Base-by-base conservation (phyloP, 208 protist genomes). In the Trypanosoma cruzi region DNA sequence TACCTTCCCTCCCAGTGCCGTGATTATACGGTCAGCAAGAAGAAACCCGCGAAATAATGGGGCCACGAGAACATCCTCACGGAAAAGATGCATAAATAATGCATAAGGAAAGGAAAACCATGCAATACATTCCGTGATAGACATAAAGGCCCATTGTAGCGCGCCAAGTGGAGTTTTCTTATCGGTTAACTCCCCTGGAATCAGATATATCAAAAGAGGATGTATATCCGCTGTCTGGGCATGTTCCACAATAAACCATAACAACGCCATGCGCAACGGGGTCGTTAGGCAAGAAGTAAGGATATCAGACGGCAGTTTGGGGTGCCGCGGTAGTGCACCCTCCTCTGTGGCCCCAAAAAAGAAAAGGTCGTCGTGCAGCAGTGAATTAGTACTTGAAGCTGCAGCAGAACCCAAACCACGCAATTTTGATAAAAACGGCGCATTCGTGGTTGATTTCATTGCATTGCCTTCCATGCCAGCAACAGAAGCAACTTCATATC, bases 241-340 rank as follows among this genome's bases (percentile, higher is more conserved):
- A 46, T 84, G 80, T 34, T 86, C 75, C 26, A 85, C 85, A 20
- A 92, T 83, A 71, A 94, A 98, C 97, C 96, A 99, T 42, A 94
- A 73, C n/a, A 99, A 68, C 18, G 97, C 96, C 69, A 99, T 98
- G 46, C 86, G 83, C 18, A 99, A 87, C 1, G 99, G 98, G 32
- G 98, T 99, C 0, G 98, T 99, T 4, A 99, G 86, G 80, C 99
- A 99, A n/a, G 97, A 82, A 5, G 98, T 99, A 67, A 99, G 98
- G 26, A 99, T 84, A 84, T 99, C 99, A 1, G 85, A 90, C 3
- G 89, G 92, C 46, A 97, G 78, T 28, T 75, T 79, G 28, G 81
- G 85, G 75, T 97, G 92, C 8, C 54, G 67, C 8, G 76, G 40
- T 2, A 79, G 49, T 20, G 22, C 49, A 2, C 68, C 77, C 14